Base-by-base conservation (phyloP, 768 basidiomycete species). In the Solioccasus polychromus region DNA sequence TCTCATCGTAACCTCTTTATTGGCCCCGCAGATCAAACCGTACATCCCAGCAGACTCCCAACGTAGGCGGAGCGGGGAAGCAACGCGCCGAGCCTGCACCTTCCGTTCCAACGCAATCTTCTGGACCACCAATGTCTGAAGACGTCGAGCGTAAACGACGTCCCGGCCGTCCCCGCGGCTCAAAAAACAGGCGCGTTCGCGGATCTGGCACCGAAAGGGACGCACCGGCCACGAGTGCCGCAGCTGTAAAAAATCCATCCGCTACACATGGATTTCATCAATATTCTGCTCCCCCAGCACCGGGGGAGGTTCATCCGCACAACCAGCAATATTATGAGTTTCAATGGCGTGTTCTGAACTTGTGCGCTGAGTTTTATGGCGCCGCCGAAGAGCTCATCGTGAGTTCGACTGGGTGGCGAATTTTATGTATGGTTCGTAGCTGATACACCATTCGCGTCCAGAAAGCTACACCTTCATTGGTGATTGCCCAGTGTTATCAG, bases 381-480 rank as follows among this genome's bases (percentile, higher is more conserved):
- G 88, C 88, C 6, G 88, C 88, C 15, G 88, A 89, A 64, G 88
- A 91, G 64, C 77, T 91, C 36, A 76, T 91, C 47, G 88, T 90
- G 64, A 64, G 85, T 78, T 51, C 28, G 23, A 31, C 39, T 36
- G 22, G 46, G 29, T 43, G 35, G 48, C 45, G 47, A 39, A 52
- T 42, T 28, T 35, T 8, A 44, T 28, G 29, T 23, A 8, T 25
- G 32, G 31, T 40, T 50, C 22, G 44, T 20, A 39, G 32, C 56
- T 61, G 22, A 53, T 35, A 4, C 19, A 8, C 35, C 10, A 5
- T 48, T 35, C 44, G 47, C 28, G 36, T 44, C n/a, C 57, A 76
- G 72, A 76, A 76, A 69, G 72, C 67, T 9, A 71, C 88, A 0
- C 76, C 84, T 32, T 79, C 86, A 7, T 61, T 85, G 47, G 87